phyloP scores from a whole-genome alignment of 345 rosid genomes.

The Hypericum perforatum region DNA sequence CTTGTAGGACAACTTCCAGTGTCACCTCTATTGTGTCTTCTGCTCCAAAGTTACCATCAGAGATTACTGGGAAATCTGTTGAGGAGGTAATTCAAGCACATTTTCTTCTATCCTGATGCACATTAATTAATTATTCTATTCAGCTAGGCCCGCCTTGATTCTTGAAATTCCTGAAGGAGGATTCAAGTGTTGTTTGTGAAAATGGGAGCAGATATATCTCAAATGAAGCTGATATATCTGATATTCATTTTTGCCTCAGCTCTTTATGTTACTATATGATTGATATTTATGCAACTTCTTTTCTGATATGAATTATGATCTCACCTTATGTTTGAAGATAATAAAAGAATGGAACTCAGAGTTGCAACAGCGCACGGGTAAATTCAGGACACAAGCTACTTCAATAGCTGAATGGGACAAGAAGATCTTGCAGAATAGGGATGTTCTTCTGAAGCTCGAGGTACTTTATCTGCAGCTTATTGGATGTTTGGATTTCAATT shows the following conservation, averaged over 20 bases:
- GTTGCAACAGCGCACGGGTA: constrained; percentile 86
- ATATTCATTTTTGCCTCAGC: too few relatives aligned
- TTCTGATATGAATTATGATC: background rate
- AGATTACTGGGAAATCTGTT: constrained; percentile 79
- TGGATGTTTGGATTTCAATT: too few relatives aligned
- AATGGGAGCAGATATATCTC: background rate
- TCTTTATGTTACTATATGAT: background rate
- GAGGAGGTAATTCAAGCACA: constrained; percentile 59
- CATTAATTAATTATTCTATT: too few relatives aligned
- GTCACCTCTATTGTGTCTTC: constrained; percentile 34
- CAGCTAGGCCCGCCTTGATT: too few relatives aligned
- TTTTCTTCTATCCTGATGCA: background rate
- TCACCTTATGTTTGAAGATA: constrained; percentile 34
- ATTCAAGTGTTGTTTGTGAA: background rate
- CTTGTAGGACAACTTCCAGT: constrained; percentile 45
- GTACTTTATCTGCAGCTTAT: constrained; percentile 18
- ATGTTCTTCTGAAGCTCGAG: constrained; percentile 95
- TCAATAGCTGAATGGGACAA: constrained; percentile 98
- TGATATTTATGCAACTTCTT: constrained; percentile 4
- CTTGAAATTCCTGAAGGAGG: too few relatives aligned
- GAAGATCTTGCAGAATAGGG: constrained; percentile 92
- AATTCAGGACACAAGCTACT: constrained; percentile 81
- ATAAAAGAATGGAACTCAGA: constrained; percentile 96
- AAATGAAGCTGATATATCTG: too few relatives aligned
- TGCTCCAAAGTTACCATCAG: constrained; percentile 74